These are phyloP conservation scores for Penicillium psychrofluorescens DNA, from an alignment of 495 filamentous ascomycete species.

Conservation along the genomic window DNA sequence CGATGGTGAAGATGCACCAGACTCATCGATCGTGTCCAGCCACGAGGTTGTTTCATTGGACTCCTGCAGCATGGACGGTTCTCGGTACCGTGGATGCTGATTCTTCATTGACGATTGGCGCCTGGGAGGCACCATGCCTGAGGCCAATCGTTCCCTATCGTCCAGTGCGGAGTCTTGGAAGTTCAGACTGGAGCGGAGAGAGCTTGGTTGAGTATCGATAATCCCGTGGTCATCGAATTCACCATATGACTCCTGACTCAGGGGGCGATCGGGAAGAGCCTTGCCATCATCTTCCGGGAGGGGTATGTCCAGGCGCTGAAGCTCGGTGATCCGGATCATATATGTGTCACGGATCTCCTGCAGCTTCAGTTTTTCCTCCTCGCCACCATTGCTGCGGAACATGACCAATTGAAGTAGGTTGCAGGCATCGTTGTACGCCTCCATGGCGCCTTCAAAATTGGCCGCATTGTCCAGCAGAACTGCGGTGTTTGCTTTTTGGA, in stretches of 20 bases:
- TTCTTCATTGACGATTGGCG: conserved; percentile 24
- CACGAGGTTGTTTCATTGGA: conserved; percentile 80
- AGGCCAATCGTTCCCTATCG: conserved; percentile 12
- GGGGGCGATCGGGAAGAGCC: conserved; percentile 70
- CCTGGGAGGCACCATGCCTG: conserved; percentile 26
- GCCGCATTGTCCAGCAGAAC: conserved; percentile 91
- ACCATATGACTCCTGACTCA: conserved; percentile 56
- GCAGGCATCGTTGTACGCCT: conserved; percentile 88
- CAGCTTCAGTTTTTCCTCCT: conserved; percentile 76
- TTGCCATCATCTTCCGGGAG: conserved; percentile 52
- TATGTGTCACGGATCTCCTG: conserved; percentile 87
- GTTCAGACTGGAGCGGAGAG: conserved; percentile 11
- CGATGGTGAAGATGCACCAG: conserved; percentile 69
- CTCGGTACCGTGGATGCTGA: conserved; percentile 10
- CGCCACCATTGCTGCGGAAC: conserved; percentile 66
- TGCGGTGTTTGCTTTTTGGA: conserved; percentile 92
- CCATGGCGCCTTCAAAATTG: conserved; percentile 86
- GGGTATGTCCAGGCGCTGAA: conserved; percentile 59
- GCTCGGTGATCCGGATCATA: conserved; percentile 75
- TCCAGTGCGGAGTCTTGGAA: conserved; percentile 13
- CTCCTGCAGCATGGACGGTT: conserved; percentile 23
- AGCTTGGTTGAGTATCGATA: conserved; percentile 13
- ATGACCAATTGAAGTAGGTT: conserved; percentile 80
- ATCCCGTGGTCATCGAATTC: conserved; percentile 14
- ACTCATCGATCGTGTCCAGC: conserved; percentile 96